Conservation (phyloP, 2,329 filamentous ascomycete genomes). For the Chaetomiaceae sp. region DNA sequence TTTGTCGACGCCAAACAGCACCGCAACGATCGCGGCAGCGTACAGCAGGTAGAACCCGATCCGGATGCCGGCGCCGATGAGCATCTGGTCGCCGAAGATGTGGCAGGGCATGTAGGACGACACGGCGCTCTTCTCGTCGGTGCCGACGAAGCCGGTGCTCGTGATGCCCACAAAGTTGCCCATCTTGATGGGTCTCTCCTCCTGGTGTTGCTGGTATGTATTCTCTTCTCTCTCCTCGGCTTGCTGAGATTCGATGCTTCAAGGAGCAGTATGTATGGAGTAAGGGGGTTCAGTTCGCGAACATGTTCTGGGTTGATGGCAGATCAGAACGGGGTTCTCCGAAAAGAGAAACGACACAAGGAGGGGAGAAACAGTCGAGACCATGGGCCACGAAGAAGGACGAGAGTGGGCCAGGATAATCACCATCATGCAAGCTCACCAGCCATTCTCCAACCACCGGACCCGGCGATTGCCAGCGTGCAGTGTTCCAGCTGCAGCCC, state of each 20-base stretch:
- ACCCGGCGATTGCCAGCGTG: constrained; percentile 1
- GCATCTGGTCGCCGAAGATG: constrained; percentile 28
- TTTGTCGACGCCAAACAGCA: constrained; percentile 27
- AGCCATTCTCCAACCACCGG: constrained; percentile 10
- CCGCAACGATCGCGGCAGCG: constrained; percentile 23
- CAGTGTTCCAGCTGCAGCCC: constrained; percentile 21
- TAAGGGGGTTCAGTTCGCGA: too few species aligned
- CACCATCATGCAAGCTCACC: too few species aligned
- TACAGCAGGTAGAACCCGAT: constrained; percentile 27
- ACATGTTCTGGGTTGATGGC: too few species aligned
- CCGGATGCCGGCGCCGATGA: constrained; percentile 26
- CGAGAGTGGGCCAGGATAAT: too few species aligned
- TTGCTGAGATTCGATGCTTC: too few species aligned
- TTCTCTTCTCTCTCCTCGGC: too few species aligned
- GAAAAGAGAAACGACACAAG: too few species aligned
- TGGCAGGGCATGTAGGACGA: constrained; percentile 26
- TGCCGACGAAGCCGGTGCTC: constrained; percentile 26
- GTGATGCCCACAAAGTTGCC: constrained; percentile 26
- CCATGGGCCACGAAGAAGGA: too few species aligned
- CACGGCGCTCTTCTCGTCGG: constrained; percentile 25
- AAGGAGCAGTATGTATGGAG: too few species aligned
- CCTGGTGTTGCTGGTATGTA: neutral
- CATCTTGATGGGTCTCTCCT: constrained; percentile 13
- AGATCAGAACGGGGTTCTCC: too few species aligned
- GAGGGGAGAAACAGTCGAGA: too few species aligned